Evolutionary conservation across 352 stramenopile species (phyloP).

Genomic region (Globisporangium lucens): DNA sequence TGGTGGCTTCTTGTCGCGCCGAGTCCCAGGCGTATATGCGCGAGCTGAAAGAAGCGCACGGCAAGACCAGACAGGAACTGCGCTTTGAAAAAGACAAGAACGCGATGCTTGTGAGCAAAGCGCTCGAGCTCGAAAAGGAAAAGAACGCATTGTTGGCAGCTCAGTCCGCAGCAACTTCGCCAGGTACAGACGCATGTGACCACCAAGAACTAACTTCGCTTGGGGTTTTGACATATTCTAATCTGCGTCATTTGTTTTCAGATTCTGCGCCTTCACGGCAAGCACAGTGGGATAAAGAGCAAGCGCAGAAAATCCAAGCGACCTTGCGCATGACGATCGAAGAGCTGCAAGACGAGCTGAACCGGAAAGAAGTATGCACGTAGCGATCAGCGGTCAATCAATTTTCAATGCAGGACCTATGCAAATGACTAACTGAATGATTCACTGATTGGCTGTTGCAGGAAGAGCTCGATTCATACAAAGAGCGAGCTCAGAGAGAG

Average conservation of each 20-base stretch:
- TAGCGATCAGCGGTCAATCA: neutral
- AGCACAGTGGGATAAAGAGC: slow-evolving; percentile 66
- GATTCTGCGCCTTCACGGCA: slow-evolving; percentile 15
- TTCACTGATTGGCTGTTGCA: neutral
- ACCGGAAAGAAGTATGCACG: slow-evolving; percentile 37
- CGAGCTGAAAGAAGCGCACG: slow-evolving; percentile 60
- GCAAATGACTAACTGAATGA: neutral
- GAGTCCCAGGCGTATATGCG: slow-evolving; percentile 64
- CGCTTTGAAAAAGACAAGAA: slow-evolving; percentile 78
- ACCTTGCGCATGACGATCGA: slow-evolving; percentile 71
- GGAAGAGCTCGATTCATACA: slow-evolving; percentile 43
- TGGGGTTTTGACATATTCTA: no score
- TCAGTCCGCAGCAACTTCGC: neutral
- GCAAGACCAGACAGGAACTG: slow-evolving; percentile 57
- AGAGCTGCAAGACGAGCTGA: slow-evolving; percentile 78
- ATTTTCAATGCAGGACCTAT: neutral
- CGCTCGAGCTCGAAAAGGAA: slow-evolving; percentile 64
- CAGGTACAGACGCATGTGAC: neutral
- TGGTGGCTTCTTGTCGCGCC: slow-evolving; percentile 49
- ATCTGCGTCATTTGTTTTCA: no score
- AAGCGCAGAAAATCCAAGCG: slow-evolving; percentile 64
- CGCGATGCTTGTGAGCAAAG: slow-evolving; percentile 58
- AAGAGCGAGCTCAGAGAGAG: slow-evolving; percentile 52
- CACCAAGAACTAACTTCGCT: neutral
- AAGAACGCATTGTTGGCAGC: slow-evolving; percentile 49